Base-by-base conservation (phyloP, 2,329 filamentous ascomycete species). In the Ceratocystiopsis minuta region DNA sequence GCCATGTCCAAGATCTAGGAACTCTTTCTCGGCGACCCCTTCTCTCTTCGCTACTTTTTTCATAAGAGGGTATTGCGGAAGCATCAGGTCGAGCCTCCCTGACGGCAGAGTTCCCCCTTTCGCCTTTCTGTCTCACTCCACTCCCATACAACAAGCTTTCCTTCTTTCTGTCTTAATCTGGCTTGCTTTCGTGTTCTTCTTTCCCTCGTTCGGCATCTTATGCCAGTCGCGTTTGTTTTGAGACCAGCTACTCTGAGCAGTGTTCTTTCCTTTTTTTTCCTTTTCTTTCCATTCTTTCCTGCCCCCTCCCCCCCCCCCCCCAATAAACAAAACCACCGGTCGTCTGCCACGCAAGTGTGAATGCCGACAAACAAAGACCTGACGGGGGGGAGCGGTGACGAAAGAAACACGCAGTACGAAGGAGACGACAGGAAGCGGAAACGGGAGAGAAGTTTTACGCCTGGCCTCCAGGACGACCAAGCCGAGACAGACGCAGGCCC, bases 1-100 rank as follows among this genome's bases (percentile, higher is more conserved):
- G 48, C 49, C 47, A 51, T 51, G 49, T 49, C 45, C 48, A 51
- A 51, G 49, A 50, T 47, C 35, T 51, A 51, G 49, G 42, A 46
- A 48, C 39, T 50, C 48, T 51, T 50, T 44, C 39, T 43, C 45
- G 49, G 48, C 47, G 48, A 46, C 34, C 38, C 40, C 37, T 47
- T 48, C 40, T 28, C 4, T 28, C 24, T 28, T 28, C 9, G 24
- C 24, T 28, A 2, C 24, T 6, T 28, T 10, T 28, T 28, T 28
- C 7, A 28, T 10, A 28, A 28, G 24, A 28, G 24, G 7, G 24
- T 10, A 28, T 28, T 28, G 24, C 11, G 24, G 24, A 28, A 28
- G 24, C 24, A 28, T 2, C 35, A 28, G 42, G 45, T 18, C 47
- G 40, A 41, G 2, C 47, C 47, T 11, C 47, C 43, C 18, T 49